phyloP scores from a whole-genome alignment of 768 basidiomycete species.

The Astraeus odoratus region DNA sequence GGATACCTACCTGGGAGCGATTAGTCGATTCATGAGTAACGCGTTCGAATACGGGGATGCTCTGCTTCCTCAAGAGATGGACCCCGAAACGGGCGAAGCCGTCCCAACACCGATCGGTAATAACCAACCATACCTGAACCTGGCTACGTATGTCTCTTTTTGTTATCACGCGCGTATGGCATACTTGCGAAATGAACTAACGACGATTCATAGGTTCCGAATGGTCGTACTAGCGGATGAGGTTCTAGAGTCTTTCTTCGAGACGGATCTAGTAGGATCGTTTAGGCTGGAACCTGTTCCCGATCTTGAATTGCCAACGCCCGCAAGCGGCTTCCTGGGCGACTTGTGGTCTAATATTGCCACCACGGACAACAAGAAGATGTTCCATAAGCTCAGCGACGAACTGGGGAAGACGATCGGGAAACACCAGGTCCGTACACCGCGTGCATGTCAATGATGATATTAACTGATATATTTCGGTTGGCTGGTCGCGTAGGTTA shows the following conservation, averaged over 20 bases:
- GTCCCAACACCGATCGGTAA: slow-evolving; percentile 48
- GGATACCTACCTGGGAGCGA: slow-evolving; percentile 92
- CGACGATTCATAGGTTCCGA: slow-evolving; percentile 61
- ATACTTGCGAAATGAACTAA: slow-evolving; percentile 5
- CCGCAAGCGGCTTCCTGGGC: slow-evolving; percentile 60
- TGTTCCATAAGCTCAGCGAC: slow-evolving; percentile 89
- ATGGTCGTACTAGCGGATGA: slow-evolving; percentile 99
- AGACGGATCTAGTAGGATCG: slow-evolving; percentile 81
- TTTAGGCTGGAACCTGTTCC: slow-evolving; percentile 73
- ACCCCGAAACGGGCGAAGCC: slow-evolving; percentile 30
- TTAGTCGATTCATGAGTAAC: slow-evolving; percentile 96
- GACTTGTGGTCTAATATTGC: slow-evolving; percentile 88
- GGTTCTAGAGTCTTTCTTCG: slow-evolving; percentile 94
- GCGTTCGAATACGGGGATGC: slow-evolving; percentile 97
- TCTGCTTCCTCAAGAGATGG: slow-evolving; percentile 48
- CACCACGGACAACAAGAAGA: slow-evolving; percentile 87
- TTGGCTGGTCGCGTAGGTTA: slow-evolving; percentile 36
- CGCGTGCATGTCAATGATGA: too few relatives aligned
- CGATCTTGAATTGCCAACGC: slow-evolving; percentile 56
- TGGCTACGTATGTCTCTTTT: slow-evolving; percentile 59
- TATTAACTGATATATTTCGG: too few relatives aligned
- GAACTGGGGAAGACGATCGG: slow-evolving; percentile 93
- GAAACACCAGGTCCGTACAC: slow-evolving; percentile 67
- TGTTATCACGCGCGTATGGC: too few relatives aligned
- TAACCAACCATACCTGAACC: slow-evolving; percentile 89